Conservation (phyloP, 495 filamentous ascomycete species). For the Platismatia glauca region DNA sequence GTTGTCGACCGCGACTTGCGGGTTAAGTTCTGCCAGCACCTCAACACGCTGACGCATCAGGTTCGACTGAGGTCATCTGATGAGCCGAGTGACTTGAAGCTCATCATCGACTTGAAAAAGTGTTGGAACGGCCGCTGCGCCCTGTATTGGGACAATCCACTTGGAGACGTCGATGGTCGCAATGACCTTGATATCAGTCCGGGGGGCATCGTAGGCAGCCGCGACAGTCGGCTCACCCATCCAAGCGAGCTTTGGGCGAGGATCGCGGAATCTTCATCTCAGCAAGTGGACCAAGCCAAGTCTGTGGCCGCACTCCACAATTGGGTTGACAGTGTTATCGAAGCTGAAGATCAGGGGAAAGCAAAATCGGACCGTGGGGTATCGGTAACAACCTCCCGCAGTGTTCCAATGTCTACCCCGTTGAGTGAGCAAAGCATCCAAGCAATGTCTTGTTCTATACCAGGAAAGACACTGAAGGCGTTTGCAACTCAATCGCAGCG, state of each 20-base stretch:
- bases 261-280: slow-evolving; percentile 35
- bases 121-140: slow-evolving; percentile 92
- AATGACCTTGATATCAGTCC: slow-evolving; percentile 64
- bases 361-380: slow-evolving; percentile 36
- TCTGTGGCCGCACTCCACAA: slow-evolving; percentile 29
- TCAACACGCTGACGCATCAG: slow-evolving; percentile 67
- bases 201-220: slow-evolving; percentile 55
- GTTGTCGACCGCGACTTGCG: slow-evolving; percentile 73
- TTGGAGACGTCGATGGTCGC: slow-evolving; percentile 43
- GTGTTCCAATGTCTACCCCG: slow-evolving; percentile 34
- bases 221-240: slow-evolving; percentile 38
- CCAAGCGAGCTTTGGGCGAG: slow-evolving; percentile 36
- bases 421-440: slow-evolving; percentile 52
- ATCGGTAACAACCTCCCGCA: slow-evolving; percentile 38
- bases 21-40: slow-evolving; percentile 65
- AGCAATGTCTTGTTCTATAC: slow-evolving; percentile 77
- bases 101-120: slow-evolving; percentile 87
- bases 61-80: slow-evolving; percentile 43
- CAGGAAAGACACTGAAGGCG: slow-evolving; percentile 49
- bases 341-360: slow-evolving; percentile 32
- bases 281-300: slow-evolving; percentile 34
- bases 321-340: slow-evolving; percentile 41
- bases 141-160: slow-evolving; percentile 72
- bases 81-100: slow-evolving; percentile 74
- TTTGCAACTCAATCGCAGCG: slow-evolving; percentile 34